Conservation (phyloP, 768 basidiomycete genomes). For the Russula virescens region DNA sequence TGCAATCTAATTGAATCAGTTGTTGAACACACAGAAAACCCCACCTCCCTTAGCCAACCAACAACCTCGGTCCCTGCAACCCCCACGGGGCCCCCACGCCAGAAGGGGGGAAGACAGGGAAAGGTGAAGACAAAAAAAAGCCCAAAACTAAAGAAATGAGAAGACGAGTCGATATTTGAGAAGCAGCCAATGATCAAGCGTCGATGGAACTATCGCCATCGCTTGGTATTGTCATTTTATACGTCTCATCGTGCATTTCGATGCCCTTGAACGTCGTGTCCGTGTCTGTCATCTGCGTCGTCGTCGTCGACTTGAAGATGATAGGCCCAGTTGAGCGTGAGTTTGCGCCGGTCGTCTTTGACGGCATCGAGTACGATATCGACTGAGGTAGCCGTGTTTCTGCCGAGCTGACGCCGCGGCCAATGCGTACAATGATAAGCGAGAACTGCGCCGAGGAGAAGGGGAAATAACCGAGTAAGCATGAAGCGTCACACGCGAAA, state of each 20-base stretch:
- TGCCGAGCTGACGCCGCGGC: constrained; percentile 18
- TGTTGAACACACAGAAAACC: constrained; percentile 1
- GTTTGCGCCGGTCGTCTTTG: background rate
- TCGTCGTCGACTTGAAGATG: constrained; percentile 19
- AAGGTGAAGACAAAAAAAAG: background rate
- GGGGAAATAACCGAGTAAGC: background rate
- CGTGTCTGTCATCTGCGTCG: constrained; percentile 14
- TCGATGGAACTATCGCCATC: constrained; percentile 11
- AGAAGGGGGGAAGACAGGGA: background rate
- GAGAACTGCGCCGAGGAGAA: constrained; percentile 16
- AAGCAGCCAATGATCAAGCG: background rate
- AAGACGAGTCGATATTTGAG: background rate
- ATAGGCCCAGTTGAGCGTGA: constrained; percentile 13
- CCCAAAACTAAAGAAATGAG: background rate
- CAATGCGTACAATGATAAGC: constrained; percentile 23
- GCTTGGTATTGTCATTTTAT: constrained; percentile 9
- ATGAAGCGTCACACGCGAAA: background rate
- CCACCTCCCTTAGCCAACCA: background rate
- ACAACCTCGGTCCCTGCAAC: background rate
- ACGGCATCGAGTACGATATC: constrained; percentile 21
- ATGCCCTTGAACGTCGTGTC: constrained; percentile 5
- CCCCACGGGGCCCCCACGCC: background rate
- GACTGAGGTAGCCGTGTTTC: constrained; percentile 6
- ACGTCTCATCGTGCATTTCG: background rate
- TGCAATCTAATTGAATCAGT: constrained; percentile 11